phyloP scores from a whole-genome alignment of 208 protist species.

The Blastocrithidia nonstop region DNA sequence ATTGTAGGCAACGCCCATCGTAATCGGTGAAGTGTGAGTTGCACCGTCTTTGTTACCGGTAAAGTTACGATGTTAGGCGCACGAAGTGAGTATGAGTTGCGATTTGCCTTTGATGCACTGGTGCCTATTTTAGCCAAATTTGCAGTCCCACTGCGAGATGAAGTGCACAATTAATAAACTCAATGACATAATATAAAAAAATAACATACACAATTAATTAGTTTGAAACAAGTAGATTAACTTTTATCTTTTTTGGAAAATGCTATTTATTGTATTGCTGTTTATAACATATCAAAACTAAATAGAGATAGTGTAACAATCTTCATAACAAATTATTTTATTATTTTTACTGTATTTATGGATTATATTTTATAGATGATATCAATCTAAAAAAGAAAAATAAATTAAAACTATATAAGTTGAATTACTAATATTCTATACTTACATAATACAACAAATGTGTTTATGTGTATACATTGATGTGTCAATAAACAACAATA shows the following conservation, averaged over 20 bases:
- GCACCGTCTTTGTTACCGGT: slow-evolving; percentile 68
- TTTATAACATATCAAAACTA: too few relatives aligned
- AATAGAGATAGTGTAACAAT: too few relatives aligned
- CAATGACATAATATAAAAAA: too few relatives aligned
- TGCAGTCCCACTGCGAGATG: background rate
- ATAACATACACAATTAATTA: too few relatives aligned
- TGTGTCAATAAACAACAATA: background rate
- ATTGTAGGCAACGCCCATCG: slow-evolving; percentile 29
- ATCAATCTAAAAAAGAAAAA: too few relatives aligned
- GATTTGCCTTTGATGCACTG: slow-evolving; percentile 66
- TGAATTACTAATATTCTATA: too few relatives aligned
- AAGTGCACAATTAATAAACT: background rate
- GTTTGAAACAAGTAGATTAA: background rate
- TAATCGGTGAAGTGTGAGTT: slow-evolving; percentile 62
- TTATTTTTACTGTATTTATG: too few relatives aligned
- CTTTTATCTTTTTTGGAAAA: slow-evolving; percentile 8
- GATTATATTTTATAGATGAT: too few relatives aligned
- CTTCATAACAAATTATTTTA: too few relatives aligned
- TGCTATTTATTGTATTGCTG: too few relatives aligned
- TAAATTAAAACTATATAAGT: too few relatives aligned
- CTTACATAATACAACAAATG: too few relatives aligned
- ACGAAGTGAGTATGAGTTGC: slow-evolving; percentile 62
- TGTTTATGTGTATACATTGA: background rate
- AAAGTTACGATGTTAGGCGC: slow-evolving; percentile 72
- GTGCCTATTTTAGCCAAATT: slow-evolving; percentile 58